Evolutionary conservation across 371 early-diverging fungal genomes (phyloP).

Genomic region (Mucor saturninus): DNA sequence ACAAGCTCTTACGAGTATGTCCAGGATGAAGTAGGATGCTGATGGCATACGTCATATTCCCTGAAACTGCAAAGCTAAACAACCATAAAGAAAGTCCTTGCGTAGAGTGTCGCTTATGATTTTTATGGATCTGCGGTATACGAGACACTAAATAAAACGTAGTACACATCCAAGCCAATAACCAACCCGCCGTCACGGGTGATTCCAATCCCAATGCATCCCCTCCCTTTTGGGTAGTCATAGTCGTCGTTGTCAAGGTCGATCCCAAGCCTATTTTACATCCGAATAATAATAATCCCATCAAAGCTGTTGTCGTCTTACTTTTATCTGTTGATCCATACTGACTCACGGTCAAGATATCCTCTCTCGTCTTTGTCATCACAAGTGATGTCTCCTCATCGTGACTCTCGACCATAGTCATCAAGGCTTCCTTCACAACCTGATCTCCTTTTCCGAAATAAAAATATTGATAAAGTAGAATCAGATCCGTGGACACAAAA

Average conservation of each 20-base stretch:
- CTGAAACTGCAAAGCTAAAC: slow-evolving; percentile 69
- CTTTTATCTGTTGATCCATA: slow-evolving; percentile 11
- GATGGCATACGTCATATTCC: slow-evolving; percentile 67
- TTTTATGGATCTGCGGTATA: slow-evolving; percentile 71
- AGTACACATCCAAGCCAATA: slow-evolving; percentile 68
- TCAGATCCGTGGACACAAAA: slow-evolving; percentile 26
- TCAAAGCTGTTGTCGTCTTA: neutral
- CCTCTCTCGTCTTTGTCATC: too few relatives aligned
- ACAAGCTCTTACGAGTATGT: slow-evolving; percentile 26
- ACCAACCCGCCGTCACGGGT: slow-evolving; percentile 43
- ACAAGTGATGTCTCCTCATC: slow-evolving; percentile 3
- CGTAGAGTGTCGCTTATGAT: slow-evolving; percentile 60
- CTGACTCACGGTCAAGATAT: neutral
- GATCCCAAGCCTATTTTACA: slow-evolving; percentile 4
- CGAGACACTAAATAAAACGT: slow-evolving; percentile 65
- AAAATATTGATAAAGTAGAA: slow-evolving; percentile 33
- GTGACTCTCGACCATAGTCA: neutral
- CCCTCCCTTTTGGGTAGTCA: neutral
- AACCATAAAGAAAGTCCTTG: slow-evolving; percentile 65
- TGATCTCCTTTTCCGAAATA: slow-evolving; percentile 15
- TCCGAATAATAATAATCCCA: slow-evolving; percentile 21
- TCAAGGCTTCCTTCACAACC: neutral
- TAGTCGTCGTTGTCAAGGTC: neutral
- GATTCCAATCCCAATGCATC: neutral
- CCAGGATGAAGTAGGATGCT: slow-evolving; percentile 59